A percentile compares a stretch with the other conserved stretches of the same genome.
Conservation (phyloP, 371 early-diverging fungal genomes). For the Basidiobolus meristosporus region DNA sequence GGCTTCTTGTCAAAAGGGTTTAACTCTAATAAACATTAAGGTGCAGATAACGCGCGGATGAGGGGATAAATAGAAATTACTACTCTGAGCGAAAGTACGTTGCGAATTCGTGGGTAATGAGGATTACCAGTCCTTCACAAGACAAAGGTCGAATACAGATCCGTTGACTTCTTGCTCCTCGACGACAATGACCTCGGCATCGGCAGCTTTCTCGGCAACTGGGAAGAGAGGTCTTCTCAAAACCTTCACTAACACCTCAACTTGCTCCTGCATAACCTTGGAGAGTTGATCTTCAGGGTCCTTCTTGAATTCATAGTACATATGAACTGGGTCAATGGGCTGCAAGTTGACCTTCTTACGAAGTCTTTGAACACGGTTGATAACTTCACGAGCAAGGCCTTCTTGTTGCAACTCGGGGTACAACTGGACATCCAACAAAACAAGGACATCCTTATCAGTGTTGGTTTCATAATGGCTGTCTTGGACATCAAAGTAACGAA, state of each 20-base stretch:
- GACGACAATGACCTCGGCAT: constrained; percentile 29
- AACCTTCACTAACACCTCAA: constrained; percentile 42
- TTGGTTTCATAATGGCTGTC: constrained; percentile 49
- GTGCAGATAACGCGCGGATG: too few relatives aligned
- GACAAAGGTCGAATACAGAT: constrained; percentile 15
- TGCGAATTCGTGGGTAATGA: too few relatives aligned
- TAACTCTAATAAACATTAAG: too few relatives aligned
- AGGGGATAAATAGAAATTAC: too few relatives aligned
- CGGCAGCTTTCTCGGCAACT: constrained; percentile 10
- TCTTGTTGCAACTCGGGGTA: constrained; percentile 77
- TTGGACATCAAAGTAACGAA: constrained; percentile 56
- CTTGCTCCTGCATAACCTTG: constrained; percentile 44
- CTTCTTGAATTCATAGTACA: constrained; percentile 53
- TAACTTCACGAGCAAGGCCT: constrained; percentile 91
- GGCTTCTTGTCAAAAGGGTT: too few relatives aligned
- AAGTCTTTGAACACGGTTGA: constrained; percentile 95
- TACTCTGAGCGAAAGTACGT: too few relatives aligned
- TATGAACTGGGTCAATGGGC: constrained; percentile 71
- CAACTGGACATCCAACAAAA: constrained; percentile 73
- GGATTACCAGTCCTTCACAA: constrained; percentile 12
- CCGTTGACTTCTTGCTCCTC: constrained; percentile 55
- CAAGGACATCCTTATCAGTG: constrained; percentile 67
- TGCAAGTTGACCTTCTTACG: constrained; percentile 83
- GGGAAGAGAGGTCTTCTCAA: constrained; percentile 45
- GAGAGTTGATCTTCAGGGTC: constrained; percentile 48